These are phyloP conservation scores for Ophiostoma ulmi DNA, from an alignment of 2,329 filamentous ascomycete species.

Conservation along the genomic window DNA sequence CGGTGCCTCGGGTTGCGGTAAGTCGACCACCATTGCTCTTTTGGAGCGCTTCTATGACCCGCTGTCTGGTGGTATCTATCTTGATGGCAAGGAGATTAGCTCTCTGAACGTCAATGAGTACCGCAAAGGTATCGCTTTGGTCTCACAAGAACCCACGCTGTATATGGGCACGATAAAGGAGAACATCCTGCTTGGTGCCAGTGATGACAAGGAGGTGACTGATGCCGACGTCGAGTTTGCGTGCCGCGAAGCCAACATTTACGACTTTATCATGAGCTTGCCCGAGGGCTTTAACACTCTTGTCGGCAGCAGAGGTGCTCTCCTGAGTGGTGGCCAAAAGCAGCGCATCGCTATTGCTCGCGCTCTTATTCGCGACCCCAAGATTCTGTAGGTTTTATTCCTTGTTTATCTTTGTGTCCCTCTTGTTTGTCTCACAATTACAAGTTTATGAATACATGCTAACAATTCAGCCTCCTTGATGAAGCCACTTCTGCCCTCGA, in stretches of 20 bases:
- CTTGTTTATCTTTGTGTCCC: neutral
- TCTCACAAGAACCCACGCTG: conserved; percentile 89
- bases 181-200: conserved; percentile 77
- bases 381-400: conserved; percentile 52
- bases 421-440: no score
- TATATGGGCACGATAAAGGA: conserved; percentile 90
- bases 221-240: conserved; percentile 71
- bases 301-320: conserved; percentile 78
- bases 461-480: conserved; percentile 54
- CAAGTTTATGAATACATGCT: neutral
- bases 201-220: conserved; percentile 55
- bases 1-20: conserved; percentile 90
- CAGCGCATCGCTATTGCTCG: conserved; percentile 91
- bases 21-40: conserved; percentile 86
- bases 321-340: conserved; percentile 88
- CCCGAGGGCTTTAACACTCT: conserved; percentile 78
- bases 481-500: conserved; percentile 77
- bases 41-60: conserved; percentile 95
- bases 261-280: conserved; percentile 81
- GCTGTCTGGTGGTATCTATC: conserved; percentile 68
- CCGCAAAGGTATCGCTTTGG: conserved; percentile 75
- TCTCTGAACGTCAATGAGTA: conserved; percentile 80
- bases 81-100: conserved; percentile 80
- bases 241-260: conserved; percentile 86
- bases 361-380: conserved; percentile 84